Base-by-base conservation (phyloP, 805 yeast species). In the Lipomyces japonicus region DNA sequence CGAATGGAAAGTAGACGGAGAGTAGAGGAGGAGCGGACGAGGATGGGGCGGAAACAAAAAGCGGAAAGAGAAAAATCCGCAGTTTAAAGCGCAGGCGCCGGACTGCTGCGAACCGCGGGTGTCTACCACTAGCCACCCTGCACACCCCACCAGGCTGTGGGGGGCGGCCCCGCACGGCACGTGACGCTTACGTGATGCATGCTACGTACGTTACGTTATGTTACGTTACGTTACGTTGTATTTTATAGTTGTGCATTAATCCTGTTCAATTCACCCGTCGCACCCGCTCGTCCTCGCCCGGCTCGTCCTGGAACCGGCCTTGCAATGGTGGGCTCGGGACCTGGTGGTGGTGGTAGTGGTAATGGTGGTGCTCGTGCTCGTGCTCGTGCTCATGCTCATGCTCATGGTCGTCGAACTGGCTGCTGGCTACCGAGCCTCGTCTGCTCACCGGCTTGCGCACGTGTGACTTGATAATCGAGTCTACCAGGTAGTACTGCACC, bases 381-480 rank as follows among this genome's bases (percentile, higher is more conserved):
- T 2, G n/a, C 30, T 36, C 35, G 18, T 31, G 7, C 16, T 10
- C 25, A 16, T 25, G 34, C 37, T 21, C 39, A 16, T 22, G 1
- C 25, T 19, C 35, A 4, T 12, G 3, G 18, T 25, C n/a, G 34
- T 28, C 10, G 28, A 25, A 18, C 35, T 14, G 18, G 32, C 14
- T 40, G 23, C n/a, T 19, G 7, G 21, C n/a, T 6, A 34, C 16
- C 21, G 37, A 34, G 21, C n/a, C 24, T 39, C 44, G 24, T 39
- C 42, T 6, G 31, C 26, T 25, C 6, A 46, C 6, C 19, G 26
- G 42, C 26, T 41, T 41, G 25, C 49, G 43, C n/a, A 61, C 63
- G 51, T 68, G 78, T 50, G 78, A 74, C 61, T 78, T 79, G 56
- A 80, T 80, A 55, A 80, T 77, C 53, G 78, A 75, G 61, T 80